phyloP scores from a whole-genome alignment of 352 stramenopile genomes.

The Pythium folliculosum region DNA sequence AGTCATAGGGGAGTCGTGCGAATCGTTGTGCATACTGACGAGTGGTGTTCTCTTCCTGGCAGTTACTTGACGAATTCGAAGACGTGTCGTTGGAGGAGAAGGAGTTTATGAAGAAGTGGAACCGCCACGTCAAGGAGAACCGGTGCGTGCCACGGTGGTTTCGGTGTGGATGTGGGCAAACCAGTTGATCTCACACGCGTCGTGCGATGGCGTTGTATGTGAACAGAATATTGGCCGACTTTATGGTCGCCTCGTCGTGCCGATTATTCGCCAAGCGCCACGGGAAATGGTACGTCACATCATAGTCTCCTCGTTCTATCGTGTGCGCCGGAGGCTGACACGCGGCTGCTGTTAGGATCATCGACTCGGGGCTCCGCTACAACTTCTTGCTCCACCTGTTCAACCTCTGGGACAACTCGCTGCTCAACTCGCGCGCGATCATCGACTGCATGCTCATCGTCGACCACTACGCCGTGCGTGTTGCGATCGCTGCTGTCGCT shows the following conservation, averaged over 20 bases:
- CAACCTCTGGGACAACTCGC: slow-evolving; percentile 91
- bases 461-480: slow-evolving; percentile 45
- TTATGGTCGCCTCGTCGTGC: slow-evolving; percentile 87
- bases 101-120: slow-evolving; percentile 92
- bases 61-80: slow-evolving; percentile 88
- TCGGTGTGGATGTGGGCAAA: not conserved
- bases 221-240: slow-evolving; percentile 76
- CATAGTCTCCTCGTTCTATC: not conserved
- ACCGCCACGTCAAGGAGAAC: slow-evolving; percentile 81
- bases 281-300: slow-evolving; percentile 66
- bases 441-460: slow-evolving; percentile 89
- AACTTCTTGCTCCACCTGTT: slow-evolving; percentile 89
- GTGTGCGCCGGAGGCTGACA: not conserved
- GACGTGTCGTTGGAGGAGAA: slow-evolving; percentile 87
- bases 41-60: too few species aligned
- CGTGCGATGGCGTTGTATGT: not conserved
- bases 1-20: not conserved
- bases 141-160: slow-evolving; percentile 34
- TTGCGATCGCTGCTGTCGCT: not conserved
- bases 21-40: not conserved
- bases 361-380: slow-evolving; percentile 75
- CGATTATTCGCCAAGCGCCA: slow-evolving; percentile 82
- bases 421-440: slow-evolving; percentile 83
- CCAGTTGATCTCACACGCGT: not conserved
- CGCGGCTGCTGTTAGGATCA: slow-evolving; percentile 40